These are phyloP conservation scores for Pseudogymnoascus sp. DNA, from an alignment of 2,329 filamentous ascomycete species.

Conservation along the genomic window DNA sequence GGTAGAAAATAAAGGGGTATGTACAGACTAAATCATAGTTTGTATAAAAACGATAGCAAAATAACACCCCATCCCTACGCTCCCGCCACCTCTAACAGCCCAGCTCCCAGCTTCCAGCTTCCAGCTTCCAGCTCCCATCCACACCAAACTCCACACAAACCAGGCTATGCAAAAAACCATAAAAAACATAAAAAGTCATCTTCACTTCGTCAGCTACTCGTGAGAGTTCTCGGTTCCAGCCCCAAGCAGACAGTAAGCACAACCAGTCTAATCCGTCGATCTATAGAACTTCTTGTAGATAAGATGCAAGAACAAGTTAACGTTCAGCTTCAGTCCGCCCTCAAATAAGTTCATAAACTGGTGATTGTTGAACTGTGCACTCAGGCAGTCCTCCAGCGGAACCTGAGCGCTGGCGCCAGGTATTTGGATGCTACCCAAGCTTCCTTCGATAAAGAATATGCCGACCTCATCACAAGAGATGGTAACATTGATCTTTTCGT, in stretches of 20 bases:
- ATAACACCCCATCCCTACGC: not conserved
- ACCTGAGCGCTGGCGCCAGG: slow-evolving; percentile 85
- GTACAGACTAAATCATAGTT: slow-evolving; percentile 6
- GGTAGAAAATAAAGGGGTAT: slow-evolving; percentile 3
- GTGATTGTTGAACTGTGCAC: slow-evolving; percentile 94
- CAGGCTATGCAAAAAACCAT: slow-evolving; percentile 2
- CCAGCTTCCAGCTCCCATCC: slow-evolving; percentile 2
- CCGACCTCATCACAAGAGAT: slow-evolving; percentile 92
- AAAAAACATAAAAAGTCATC: not conserved
- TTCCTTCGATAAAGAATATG: slow-evolving; percentile 86
- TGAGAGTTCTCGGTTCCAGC: not conserved
- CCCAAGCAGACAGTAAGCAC: not conserved
- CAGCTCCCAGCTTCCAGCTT: not conserved
- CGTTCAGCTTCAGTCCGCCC: slow-evolving; percentile 76
- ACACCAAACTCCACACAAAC: slow-evolving; percentile 7
- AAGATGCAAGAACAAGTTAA: slow-evolving; percentile 92
- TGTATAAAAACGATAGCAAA: not conserved
- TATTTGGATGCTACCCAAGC: slow-evolving; percentile 87
- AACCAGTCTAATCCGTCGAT: slow-evolving; percentile 31
- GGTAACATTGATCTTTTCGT: slow-evolving; percentile 87
- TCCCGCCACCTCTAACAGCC: not conserved
- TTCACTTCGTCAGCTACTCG: not conserved
- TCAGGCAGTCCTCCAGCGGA: slow-evolving; percentile 84
- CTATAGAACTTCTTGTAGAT: slow-evolving; percentile 98
- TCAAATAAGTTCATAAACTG: slow-evolving; percentile 96